A percentile compares a stretch with the other conserved stretches of the same genome.
phyloP scores from a whole-genome alignment of 768 basidiomycete genomes.

The Trametes elegans region DNA sequence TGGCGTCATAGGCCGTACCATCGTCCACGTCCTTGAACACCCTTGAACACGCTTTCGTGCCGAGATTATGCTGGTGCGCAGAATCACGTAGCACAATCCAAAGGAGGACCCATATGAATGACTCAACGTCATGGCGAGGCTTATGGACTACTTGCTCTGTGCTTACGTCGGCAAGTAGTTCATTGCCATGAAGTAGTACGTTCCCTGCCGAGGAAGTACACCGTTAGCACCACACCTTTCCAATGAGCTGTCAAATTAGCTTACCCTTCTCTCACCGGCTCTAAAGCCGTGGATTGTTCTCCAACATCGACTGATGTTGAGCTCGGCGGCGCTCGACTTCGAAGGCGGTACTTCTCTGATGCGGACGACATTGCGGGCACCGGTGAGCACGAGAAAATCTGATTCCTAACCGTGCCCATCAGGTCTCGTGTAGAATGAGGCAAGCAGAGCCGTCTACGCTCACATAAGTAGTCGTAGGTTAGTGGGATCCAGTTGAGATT shows the following conservation, averaged over 20 bases:
- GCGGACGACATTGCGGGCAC: not conserved
- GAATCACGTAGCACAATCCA: slow-evolving; percentile 11
- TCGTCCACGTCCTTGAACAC: not conserved
- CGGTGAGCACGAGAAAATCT: too few species aligned
- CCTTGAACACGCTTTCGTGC: not conserved
- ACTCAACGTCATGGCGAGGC: slow-evolving; percentile 11
- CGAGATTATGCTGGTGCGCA: not conserved
- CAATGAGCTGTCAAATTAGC: not conserved
- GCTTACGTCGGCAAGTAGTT: not conserved
- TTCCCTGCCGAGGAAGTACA: not conserved
- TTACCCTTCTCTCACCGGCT: not conserved
- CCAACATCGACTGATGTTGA: not conserved
- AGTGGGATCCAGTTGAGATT: too few species aligned
- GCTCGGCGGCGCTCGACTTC: not conserved
- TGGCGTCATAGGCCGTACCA: not conserved
- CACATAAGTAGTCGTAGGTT: too few species aligned
- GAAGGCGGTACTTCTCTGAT: not conserved
- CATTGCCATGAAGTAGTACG: slow-evolving; percentile 2
- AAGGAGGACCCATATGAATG: slow-evolving; percentile 14
- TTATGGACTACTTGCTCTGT: not conserved
- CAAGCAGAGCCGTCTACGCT: too few species aligned
- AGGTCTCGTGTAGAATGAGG: too few species aligned
- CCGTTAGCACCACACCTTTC: too few species aligned
- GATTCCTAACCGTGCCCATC: too few species aligned
- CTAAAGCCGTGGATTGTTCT: not conserved